Base-by-base conservation (phyloP, 805 yeast species). In the Starmera amethionina region DNA sequence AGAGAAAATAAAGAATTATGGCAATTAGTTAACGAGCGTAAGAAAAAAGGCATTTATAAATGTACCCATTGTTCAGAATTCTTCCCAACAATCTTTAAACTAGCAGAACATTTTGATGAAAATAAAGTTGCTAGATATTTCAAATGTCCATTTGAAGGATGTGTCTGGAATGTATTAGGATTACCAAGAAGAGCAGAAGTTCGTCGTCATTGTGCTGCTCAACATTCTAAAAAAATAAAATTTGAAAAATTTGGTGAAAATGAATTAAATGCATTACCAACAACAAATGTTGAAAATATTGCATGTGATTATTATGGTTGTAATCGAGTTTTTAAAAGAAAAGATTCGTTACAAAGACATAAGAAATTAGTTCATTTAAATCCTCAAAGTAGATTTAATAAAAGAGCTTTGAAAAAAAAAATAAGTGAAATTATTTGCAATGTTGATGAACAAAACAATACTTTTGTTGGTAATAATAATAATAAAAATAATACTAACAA, bases 331-430 rank as follows among this genome's bases (percentile, higher is more conserved):
- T 76, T 77, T 49, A 67, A 68, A 44, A 58, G 82, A 38, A 67
- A 65, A 40, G 82, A 77, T 51, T 70, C 80, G 1, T 62, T 69
- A 41, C 65, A 62, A 34, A 63, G 82, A 46, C 84, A 77, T 48
- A 62, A 62, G 27, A 65, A 65, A 38, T 59, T 75, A 43, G 79
- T 73, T 12, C 81, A 76, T 50, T 49, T 58, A 18, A 66, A 67
- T 39, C 48, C 49, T 7, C 49, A 56, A 5, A 64, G 70, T 16
- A 46, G 73, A 16, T 68, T 68, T 50, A 69, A 68, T 46, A 64
- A 50, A 43, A 50, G 67, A 30, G 37, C 62, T 35, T 38, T 46
- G 7, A 55, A 49, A 35, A 51, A 63, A 2, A 28, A 36, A 25
- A 4, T 22, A 8, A 22, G 5, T 22, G 27, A 22, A 7, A 22